A percentile compares a stretch with the other conserved stretches of the same genome.
These are phyloP conservation scores for Veloporphyrellus conicus DNA, from an alignment of 1,284 basidiomycete species.

Conservation along the genomic window DNA sequence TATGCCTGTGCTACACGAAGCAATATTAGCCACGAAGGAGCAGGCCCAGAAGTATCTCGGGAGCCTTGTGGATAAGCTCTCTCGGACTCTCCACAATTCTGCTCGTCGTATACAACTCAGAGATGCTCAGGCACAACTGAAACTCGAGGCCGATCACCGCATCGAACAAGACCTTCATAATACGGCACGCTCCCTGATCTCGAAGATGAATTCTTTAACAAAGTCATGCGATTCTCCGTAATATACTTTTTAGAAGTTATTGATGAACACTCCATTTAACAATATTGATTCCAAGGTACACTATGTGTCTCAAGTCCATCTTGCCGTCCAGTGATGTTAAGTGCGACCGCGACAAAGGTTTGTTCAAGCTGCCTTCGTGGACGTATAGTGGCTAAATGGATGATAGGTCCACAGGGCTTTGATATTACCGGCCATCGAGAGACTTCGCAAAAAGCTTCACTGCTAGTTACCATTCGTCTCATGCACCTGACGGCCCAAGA, in stretches of 20 bases:
- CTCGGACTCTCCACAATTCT: conserved; percentile 13
- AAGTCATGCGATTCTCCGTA: conserved; percentile 20
- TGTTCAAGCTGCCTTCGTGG: not conserved
- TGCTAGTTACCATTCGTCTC: conserved; percentile 37
- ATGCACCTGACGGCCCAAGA: conserved; percentile 43
- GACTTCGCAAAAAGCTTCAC: conserved; percentile 21
- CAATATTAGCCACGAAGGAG: conserved; percentile 21
- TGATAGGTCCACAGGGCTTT: conserved; percentile 15
- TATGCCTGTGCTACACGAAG: conserved; percentile 16
- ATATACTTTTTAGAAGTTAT: conserved; percentile 1
- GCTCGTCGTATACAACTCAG: conserved; percentile 25
- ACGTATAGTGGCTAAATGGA: not conserved
- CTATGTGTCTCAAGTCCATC: conserved; percentile 15
- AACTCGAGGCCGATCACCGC: conserved; percentile 14
- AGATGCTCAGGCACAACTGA: conserved; percentile 21
- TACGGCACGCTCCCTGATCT: conserved; percentile 20
- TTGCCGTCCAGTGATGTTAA: not conserved
- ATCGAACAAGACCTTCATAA: conserved; percentile 21
- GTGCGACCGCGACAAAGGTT: conserved; percentile 6
- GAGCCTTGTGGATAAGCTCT: conserved; percentile 19
- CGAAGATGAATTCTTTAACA: conserved; percentile 23
- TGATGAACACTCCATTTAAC: not conserved
- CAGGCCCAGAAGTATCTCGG: conserved; percentile 25
- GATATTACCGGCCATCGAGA: conserved; percentile 20
- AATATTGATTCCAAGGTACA: conserved; percentile 12